These are phyloP conservation scores for Euphrasia arctica DNA, from an alignment of 305 asterid genomes.

Conservation along the genomic window DNA sequence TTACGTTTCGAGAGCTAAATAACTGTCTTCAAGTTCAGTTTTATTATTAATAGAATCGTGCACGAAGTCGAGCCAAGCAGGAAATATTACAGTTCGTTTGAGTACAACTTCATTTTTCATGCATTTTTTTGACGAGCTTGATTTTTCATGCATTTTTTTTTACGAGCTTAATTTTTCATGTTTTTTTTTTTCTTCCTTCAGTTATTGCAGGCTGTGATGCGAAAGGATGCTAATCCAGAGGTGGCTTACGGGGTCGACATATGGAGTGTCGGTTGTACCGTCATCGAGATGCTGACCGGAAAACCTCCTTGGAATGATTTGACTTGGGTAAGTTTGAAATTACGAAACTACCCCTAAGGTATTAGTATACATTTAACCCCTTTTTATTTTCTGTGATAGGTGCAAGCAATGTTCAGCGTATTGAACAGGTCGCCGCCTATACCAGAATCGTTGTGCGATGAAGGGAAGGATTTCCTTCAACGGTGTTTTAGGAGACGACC, in stretches of 20 bases:
- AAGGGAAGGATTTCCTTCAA: constrained; percentile 78
- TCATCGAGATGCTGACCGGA: constrained; percentile 86
- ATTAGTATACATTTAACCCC: background rate
- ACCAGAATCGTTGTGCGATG: constrained; percentile 63
- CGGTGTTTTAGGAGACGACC: constrained; percentile 75
- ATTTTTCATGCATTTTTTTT: background rate
- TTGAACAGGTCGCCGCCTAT: constrained; percentile 66
- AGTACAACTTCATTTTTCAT: background rate
- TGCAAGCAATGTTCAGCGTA: constrained; percentile 86
- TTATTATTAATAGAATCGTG: background rate
- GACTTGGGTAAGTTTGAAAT: constrained; percentile 44
- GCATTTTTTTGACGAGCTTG: background rate
- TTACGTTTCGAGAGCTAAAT: background rate
- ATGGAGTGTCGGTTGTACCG: constrained; percentile 94
- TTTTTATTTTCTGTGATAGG: constrained; percentile 30
- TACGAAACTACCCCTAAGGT: too few species aligned
- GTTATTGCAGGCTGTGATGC: constrained; percentile 78
- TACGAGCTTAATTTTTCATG: background rate
- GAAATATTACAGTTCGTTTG: background rate
- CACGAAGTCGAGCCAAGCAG: background rate
- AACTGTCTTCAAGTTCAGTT: background rate
- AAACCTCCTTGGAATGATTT: constrained; percentile 87
- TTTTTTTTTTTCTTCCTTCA: constrained; percentile 26
- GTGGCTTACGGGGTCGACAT: constrained; percentile 76
- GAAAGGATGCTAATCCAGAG: constrained; percentile 64